These are phyloP conservation scores for Syzygium aqueum DNA, from an alignment of 345 rosid genomes.

Conservation along the genomic window DNA sequence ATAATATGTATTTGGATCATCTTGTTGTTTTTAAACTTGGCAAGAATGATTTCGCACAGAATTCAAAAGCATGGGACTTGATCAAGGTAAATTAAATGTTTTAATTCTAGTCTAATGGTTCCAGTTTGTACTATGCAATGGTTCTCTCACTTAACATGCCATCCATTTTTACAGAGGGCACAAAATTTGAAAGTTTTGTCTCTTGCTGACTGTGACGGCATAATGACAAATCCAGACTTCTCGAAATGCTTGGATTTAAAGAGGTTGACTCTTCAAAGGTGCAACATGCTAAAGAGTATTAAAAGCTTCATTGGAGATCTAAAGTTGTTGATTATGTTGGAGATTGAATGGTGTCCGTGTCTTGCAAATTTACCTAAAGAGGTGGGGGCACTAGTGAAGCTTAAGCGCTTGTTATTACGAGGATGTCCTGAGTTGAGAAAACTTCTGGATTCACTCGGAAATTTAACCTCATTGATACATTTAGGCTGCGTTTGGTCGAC, in stretches of 20 bases:
- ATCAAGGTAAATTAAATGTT: neutral
- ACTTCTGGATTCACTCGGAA: neutral
- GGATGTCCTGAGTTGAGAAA: fast-evolving
- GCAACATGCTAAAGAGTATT: neutral
- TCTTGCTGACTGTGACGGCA: fast-evolving
- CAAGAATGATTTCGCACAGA: fast-evolving
- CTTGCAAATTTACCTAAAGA: neutral
- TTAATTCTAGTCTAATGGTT: neutral
- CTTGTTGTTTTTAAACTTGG: neutral
- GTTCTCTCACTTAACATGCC: fast-evolving
- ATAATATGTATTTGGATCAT: neutral
- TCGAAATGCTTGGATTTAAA: fast-evolving
- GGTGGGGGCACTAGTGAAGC: fast-evolving
- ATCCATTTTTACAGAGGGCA: neutral
- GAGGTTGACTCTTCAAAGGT: neutral
- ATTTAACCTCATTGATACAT: neutral
- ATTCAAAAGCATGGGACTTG: neutral
- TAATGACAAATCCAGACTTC: neutral
- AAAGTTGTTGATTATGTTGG: fast-evolving
- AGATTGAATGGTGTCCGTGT: too few relatives aligned
- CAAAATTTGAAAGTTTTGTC: neutral
- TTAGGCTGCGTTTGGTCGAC: too few relatives aligned
- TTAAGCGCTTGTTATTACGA: neutral
- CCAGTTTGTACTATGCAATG: fast-evolving
- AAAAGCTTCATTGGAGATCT: neutral